Evolutionary conservation across 768 basidiomycete species (phyloP).

Genomic region (Leccinum variicolor): DNA sequence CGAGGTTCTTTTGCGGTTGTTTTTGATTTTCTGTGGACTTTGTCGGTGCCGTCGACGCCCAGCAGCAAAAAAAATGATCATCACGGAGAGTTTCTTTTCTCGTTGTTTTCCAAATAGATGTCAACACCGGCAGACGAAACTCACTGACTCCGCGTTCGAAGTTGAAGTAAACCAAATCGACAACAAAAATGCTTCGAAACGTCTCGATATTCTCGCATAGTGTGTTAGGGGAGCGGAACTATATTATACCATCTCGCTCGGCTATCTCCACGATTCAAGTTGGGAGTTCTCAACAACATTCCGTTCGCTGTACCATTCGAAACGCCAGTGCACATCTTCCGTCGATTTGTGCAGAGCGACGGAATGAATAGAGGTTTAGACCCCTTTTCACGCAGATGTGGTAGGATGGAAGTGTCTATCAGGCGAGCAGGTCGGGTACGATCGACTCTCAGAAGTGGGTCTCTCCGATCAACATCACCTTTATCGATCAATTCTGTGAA

Average conservation of each 20-base stretch:
- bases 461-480: slow-evolving; percentile 85
- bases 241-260: slow-evolving; percentile 43
- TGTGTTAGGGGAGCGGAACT: too few relatives aligned
- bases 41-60: too few relatives aligned
- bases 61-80: too few relatives aligned
- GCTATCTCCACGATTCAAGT: slow-evolving; percentile 49
- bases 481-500: slow-evolving; percentile 85
- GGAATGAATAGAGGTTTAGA: slow-evolving; percentile 22
- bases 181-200: too few relatives aligned
- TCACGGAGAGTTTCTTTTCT: too few relatives aligned
- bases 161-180: too few relatives aligned
- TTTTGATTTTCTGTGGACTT: too few relatives aligned
- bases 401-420: slow-evolving; percentile 27
- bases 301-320: slow-evolving; percentile 95
- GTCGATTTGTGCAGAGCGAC: slow-evolving; percentile 76
- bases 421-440: slow-evolving; percentile 91
- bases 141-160: too few relatives aligned
- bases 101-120: too few relatives aligned
- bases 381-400: slow-evolving; percentile 10
- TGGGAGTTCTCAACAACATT: slow-evolving; percentile 91
- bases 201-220: too few relatives aligned
- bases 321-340: slow-evolving; percentile 82
- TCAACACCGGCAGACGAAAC: too few relatives aligned
- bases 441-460: slow-evolving; percentile 71
- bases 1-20: too few relatives aligned